These are phyloP conservation scores for Porogramme epimiltina DNA, from an alignment of 1,284 basidiomycete genomes.

Conservation along the genomic window DNA sequence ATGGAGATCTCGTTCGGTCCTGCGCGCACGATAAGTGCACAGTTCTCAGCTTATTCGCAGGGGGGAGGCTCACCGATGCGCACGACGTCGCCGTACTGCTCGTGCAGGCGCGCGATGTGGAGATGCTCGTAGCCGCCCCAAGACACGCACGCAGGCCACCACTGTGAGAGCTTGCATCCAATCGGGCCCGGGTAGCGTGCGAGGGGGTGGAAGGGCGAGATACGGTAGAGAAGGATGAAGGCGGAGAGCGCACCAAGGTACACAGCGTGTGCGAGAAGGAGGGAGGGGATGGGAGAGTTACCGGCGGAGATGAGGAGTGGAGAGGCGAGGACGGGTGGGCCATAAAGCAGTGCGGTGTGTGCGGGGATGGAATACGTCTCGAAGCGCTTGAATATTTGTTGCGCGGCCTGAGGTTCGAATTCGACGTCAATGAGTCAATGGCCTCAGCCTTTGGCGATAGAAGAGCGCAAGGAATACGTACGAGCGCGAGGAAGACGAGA, in stretches of 20 bases:
- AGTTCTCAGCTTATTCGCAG: no score
- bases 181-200: slow-evolving; percentile 25
- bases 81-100: slow-evolving; percentile 27
- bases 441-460: no score
- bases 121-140: slow-evolving; percentile 22
- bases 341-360: not conserved
- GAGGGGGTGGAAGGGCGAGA: slow-evolving; percentile 8
- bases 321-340: not conserved
- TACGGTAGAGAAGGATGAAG: slow-evolving; percentile 3
- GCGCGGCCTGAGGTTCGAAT: not conserved
- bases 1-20: slow-evolving; percentile 22
- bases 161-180: slow-evolving; percentile 19
- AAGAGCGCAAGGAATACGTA: not conserved
- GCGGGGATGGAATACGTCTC: not conserved
- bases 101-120: slow-evolving; percentile 23
- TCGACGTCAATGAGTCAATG: not conserved
- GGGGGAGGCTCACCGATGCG: no score
- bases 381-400: slow-evolving; percentile 2
- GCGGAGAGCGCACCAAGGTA: not conserved
- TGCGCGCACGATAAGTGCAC: not conserved
- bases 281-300: not conserved
- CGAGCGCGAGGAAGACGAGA: no score
- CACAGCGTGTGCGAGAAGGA: not conserved
- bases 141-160: slow-evolving; percentile 13
- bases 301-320: not conserved